Evolutionary conservation across 305 asterid species (phyloP).

Genomic region (Euphrasia arctica): DNA sequence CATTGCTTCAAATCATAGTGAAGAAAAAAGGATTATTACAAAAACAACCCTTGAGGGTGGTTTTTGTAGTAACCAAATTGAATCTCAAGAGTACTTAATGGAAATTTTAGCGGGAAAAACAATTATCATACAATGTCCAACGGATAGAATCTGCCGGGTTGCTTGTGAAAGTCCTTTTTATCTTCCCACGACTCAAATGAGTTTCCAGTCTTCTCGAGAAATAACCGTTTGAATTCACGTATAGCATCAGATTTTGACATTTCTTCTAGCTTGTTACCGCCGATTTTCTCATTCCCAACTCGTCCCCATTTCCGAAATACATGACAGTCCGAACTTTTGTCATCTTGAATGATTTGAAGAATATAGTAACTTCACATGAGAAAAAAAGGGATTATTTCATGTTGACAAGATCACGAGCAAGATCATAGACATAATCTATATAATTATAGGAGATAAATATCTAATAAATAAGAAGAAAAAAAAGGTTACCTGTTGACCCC

Average conservation of each 20-base stretch:
- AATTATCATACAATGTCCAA: constrained; percentile 69
- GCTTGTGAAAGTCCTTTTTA: constrained; percentile 64
- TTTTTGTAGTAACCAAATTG: too few relatives aligned
- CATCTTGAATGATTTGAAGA: constrained; percentile 95
- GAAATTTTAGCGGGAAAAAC: neutral
- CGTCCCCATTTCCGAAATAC: constrained; percentile 99
- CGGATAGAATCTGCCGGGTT: constrained; percentile 91
- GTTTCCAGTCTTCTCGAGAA: constrained; percentile 92
- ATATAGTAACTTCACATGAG: constrained; percentile 71
- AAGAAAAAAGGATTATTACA: neutral
- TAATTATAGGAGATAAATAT: neutral
- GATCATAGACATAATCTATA: neutral
- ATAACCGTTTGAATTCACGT: constrained; percentile 73
- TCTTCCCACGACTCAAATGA: constrained; percentile 87
- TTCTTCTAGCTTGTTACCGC: constrained; percentile 67
- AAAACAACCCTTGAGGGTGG: neutral
- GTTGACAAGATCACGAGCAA: constrained; percentile 13
- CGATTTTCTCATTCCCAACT: constrained; percentile 90
- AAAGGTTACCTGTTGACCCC: constrained; percentile 78
- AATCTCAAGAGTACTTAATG: too few relatives aligned
- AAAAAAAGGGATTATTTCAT: constrained; percentile 11
- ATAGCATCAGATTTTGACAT: constrained; percentile 69
- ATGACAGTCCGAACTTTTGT: constrained; percentile 76
- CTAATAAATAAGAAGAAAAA: constrained; percentile 4
- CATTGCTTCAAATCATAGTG: neutral